A percentile compares a stretch with the other conserved stretches of the same genome.
phyloP scores from a whole-genome alignment of 192 early-diverging fungal genomes.

The Dissophora ornata region DNA sequence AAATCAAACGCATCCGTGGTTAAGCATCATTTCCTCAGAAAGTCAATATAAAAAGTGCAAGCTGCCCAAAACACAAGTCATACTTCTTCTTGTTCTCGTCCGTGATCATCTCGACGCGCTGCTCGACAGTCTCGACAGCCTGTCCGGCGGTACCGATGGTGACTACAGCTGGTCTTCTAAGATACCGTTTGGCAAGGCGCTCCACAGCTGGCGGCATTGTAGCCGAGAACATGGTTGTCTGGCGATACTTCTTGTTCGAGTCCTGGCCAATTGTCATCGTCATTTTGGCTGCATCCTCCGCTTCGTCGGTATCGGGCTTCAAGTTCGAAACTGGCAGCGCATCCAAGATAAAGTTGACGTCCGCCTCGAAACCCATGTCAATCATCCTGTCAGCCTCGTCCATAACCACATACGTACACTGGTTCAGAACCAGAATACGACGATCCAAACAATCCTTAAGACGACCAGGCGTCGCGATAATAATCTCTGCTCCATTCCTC shows the following conservation, averaged over 20 bases:
- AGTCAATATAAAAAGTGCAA: no score
- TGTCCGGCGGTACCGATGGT: conserved; percentile 97
- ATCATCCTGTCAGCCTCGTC: conserved; percentile 98
- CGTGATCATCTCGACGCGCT: conserved; percentile 91
- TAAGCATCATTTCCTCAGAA: no score
- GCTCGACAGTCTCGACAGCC: conserved; percentile 96
- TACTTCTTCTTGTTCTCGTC: conserved; percentile 88
- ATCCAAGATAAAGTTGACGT: conserved; percentile 96
- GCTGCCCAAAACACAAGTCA: no score
- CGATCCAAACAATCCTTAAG: conserved; percentile 92
- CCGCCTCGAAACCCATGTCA: conserved; percentile 94
- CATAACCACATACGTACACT: conserved; percentile 98
- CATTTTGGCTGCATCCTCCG: conserved; percentile 67
- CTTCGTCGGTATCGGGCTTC: conserved; percentile 85
- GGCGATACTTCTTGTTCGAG: conserved; percentile 72
- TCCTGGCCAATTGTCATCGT: conserved; percentile 42
- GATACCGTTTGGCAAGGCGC: conserved; percentile 92
- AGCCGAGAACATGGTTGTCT: conserved; percentile 99
- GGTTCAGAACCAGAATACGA: conserved; percentile 89
- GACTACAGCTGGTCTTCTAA: conserved; percentile 90
- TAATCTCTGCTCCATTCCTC: conserved; percentile 92
- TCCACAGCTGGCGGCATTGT: conserved; percentile 98
- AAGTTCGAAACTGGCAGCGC: conserved; percentile 91
- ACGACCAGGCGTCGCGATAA: conserved; percentile 98
- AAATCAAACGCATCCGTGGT: no score